Conservation (phyloP, 2,329 filamentous ascomycete genomes). For the Cladosporium sp. region DNA sequence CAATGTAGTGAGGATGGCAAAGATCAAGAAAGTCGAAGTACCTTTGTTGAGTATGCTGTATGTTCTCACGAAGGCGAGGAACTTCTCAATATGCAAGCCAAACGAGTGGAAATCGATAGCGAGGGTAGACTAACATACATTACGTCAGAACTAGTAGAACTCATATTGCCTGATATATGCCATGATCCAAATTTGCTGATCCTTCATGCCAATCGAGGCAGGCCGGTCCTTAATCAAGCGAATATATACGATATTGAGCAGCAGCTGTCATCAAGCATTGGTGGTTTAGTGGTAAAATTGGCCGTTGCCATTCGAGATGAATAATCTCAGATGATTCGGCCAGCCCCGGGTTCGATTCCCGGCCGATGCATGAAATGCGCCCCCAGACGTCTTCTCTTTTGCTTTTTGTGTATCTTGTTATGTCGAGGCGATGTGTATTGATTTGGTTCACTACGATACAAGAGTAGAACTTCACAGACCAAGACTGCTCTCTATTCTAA, state of each 20-base stretch:
- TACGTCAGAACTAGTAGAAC: background rate
- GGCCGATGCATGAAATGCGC: too few species aligned
- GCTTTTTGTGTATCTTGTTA: background rate
- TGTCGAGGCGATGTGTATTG: background rate
- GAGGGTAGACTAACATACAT: conserved; percentile 3
- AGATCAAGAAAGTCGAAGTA: conserved; percentile 41
- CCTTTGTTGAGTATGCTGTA: conserved; percentile 47
- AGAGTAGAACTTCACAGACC: background rate
- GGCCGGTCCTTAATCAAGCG: too few species aligned
- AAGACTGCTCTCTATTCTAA: too few species aligned
- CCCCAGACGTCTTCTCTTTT: too few species aligned
- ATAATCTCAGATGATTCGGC: background rate
- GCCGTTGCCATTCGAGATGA: background rate
- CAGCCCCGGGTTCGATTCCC: background rate
- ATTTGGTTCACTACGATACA: background rate
- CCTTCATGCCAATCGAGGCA: background rate
- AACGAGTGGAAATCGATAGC: conserved; percentile 25
- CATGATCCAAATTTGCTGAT: background rate
- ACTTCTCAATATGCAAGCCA: conserved; percentile 23
- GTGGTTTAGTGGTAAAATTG: background rate
- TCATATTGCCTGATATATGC: background rate
- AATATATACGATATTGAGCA: too few species aligned
- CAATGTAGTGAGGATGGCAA: conserved; percentile 46
- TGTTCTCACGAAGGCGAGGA: conserved; percentile 41
- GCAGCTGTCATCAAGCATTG: background rate